Evolutionary conservation across 2,329 filamentous ascomycete genomes (phyloP), one percentile per base, ranked within the genome.

Genomic region (Penicillium sp.): DNA sequence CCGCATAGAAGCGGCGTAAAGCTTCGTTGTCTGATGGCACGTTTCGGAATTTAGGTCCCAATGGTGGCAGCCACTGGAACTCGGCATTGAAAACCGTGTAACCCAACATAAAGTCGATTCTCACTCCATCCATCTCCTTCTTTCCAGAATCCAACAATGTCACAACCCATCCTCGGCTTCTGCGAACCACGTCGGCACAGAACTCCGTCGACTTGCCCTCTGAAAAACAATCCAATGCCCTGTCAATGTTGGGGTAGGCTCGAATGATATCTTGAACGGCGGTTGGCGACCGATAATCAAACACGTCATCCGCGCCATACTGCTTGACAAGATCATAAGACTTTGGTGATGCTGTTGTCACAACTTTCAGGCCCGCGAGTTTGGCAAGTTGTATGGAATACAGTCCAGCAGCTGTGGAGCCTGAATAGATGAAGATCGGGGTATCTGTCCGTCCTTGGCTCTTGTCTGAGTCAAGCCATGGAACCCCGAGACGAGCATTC

Each of bases 381-480:
- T 71, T 72, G 4, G 75, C 68, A 33, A 76, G 58, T 61, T 77
- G 75, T 17, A 78, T 68, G 1, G 71, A 68, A 47, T 71, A 75
- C 0, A 63, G 55, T 0, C 66, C 64, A 9, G 62, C 61, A 4
- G 56, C 40, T 9, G 64, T 65, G 1, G 59, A 33, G 17, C 66
- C 66, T 3, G 60, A 61, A 15, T 66, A 65, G 2, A 68, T 65
- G 12, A 68, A 42, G 15, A 68, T 63, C 1, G 61, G 54, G 2
- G 56, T 57, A 12, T 51, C 50, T 15, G 15, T 8, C 12, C 26
- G 30, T 5, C 33, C 54, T 35, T 60, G 22, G 1, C 30, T 51
- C 3, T 58, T 58, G 5, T 71, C 71, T 6, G 56, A 69, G 28
- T 68, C 53, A 1, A 66, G 65, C 75, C 74, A 77, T 0, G 76